Percentiles rank a stretch among this genome's conserved stretches.
Conservation (phyloP, 202 grass and related monocot species). For the Carex arenaria region DNA sequence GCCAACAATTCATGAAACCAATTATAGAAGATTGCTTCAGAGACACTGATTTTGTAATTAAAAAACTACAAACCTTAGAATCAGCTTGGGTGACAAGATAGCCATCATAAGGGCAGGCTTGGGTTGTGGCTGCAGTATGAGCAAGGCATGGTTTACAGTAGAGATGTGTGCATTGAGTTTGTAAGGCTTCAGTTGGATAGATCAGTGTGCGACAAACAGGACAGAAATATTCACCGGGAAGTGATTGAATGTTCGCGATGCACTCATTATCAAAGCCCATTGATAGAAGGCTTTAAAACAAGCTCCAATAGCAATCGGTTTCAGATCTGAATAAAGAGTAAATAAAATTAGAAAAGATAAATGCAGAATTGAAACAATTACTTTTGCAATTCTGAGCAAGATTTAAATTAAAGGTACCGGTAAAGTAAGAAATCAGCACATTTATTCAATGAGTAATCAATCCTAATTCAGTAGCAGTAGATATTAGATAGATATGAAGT, state of each 20-base stretch:
- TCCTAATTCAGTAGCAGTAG: too few species aligned
- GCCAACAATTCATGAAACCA: conserved; percentile 23
- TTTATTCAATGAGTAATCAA: background rate
- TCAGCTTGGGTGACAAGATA: conserved; percentile 96
- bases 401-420: background rate
- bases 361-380: background rate
- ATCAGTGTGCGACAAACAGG: conserved; percentile 94
- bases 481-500: background rate
- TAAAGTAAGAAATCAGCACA: background rate
- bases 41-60: conserved; percentile 1
- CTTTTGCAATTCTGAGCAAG: background rate
- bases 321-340: conserved; percentile 30
- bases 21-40: conserved; percentile 7
- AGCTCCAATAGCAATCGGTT: conserved; percentile 10
- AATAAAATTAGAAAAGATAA: conserved; percentile 7
- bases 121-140: conserved; percentile 83
- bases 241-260: conserved; percentile 76
- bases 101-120: conserved; percentile 96
- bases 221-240: conserved; percentile 99
- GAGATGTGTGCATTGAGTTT: conserved; percentile 93
- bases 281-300: conserved; percentile 1
- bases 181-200: conserved; percentile 86
- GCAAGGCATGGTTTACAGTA: conserved; percentile 96
- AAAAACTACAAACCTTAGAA: conserved; percentile 63
- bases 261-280: conserved; percentile 99